Base-by-base conservation (phyloP, 225 moss, liverwort and hornwort species). In the Takakia lepidozioides region DNA sequence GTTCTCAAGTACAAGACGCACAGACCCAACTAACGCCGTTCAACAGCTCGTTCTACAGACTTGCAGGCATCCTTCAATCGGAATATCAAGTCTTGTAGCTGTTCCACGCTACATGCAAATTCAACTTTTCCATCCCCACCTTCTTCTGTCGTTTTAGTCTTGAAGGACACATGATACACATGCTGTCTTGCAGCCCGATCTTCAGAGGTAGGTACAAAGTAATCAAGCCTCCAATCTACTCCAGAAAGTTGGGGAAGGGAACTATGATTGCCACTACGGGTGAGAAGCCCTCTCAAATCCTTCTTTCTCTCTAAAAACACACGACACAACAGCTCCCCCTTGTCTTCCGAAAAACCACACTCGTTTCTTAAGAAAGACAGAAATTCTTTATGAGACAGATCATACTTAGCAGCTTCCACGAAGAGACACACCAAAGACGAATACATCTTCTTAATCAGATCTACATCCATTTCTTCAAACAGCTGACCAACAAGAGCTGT, bases 21-120 rank as follows among this genome's bases (percentile, higher is more conserved):
- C n/a, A n/a, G n/a, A n/a, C n/a, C n/a, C n/a, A n/a, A 32, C 11
- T 32, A 69, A 16, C 58, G 70, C 27, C 58, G 52, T 27, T 71
- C 60, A 25, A 70, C 59, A 46, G 68, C 70, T 64, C 86, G 59
- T 51, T 92, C 82, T 5, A 88, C 83, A 8, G 82, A 74, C 67
- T 82, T 92, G 71, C 80, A 92, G 21, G 82, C 87, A 67, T 85
- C 87, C 79, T 87, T 77, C 52, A 87, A 43, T 9, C 73, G 56
- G 5, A 71, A 66, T 24, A 87, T 78, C 34, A 87, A 48, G 48
- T 92, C 77, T 60, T 92, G 92, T 49, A 87, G 65, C 45, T 92
- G 84, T 63, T 85, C 87, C n/a, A 87, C 72, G 30, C 69, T 80
- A 22, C 72, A 87, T 42, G 78, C 58, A 16, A 88, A 85, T 43